Evolutionary conservation across 2,329 filamentous ascomycete genomes (phyloP), one percentile per base, ranked within the genome.

Genomic region (Nemania diffusa): DNA sequence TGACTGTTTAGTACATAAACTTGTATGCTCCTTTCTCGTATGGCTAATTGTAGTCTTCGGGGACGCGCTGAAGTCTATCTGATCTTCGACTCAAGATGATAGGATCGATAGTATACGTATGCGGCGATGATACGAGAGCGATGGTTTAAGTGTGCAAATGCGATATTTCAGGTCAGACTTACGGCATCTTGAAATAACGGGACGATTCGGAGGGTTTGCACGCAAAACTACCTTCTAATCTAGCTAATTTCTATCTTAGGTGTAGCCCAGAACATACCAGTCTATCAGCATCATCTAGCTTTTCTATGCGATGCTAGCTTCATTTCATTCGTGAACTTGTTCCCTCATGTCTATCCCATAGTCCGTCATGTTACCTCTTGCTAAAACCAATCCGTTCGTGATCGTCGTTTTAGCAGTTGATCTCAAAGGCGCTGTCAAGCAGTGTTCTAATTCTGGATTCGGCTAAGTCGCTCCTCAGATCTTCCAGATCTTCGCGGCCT

Each of bases 401-500:
- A n/a, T 17, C 15, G 15, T 40, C 46, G 4, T 48, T 8, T 29
- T 15, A 34, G 37, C n/a, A 22, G n/a, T 15, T 1, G 22, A 20
- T 42, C 24, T 13, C 27, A 3, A 15, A n/a, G 22, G n/a, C 44
- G 44, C 44, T 50, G 17, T 22, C 17, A 29, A 61, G 2, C 27
- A 40, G n/a, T 24, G 5, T 13, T 15, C n/a, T 27, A 0, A 24
- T 24, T 22, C n/a, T 42, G 7, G 2, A n/a, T 48, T 8, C 13
- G 9, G 22, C 17, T 7, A 8, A 34, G 8, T 13, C n/a, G n/a
- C 3, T 56, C 24, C 24, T 69, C 57, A 72, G 17, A 59, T 37
- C 46, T 65, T 62, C 73, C 74, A 74, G 32, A 68, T 55, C 51
- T 72, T 75, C 3, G 74, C 67, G 48, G 73, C 72, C 55, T 76